Base-by-base conservation (phyloP, 208 protist species). In the Trypanosoma vivax region DNA sequence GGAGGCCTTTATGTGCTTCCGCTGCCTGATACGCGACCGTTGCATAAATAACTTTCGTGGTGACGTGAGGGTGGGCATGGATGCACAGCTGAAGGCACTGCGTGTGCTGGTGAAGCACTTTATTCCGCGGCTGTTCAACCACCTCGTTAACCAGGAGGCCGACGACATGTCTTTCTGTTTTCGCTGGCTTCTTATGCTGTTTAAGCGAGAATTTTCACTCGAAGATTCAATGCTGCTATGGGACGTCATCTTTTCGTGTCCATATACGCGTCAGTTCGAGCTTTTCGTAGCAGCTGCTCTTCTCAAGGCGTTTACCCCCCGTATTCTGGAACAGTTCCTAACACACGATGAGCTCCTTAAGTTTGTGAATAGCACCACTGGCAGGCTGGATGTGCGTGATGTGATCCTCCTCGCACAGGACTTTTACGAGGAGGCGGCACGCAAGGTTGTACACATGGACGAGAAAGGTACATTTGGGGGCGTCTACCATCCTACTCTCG, bases 151-250 rank as follows among this genome's bases (percentile, higher is more conserved):
- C 29, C 24, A 53, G 11, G 39, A 72, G 16, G 67, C 67, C 33
- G 57, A 79, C 24, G 85, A 92, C 40, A 88, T 94, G 65, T 75
- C 56, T 16, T 93, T 95, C 46, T 94, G 84, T 58, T 90, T 95
- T 59, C 76, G 88, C 28, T 95, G 88, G 83, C 28, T 94, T 4
- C 59, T 95, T 14, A 76, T 92, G 41, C 47, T 65, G 23, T 95
- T 90, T 67, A 94, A 95, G 60, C 65, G 88, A 24, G 88, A 94
- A 59, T 83, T 93, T 25, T 39, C 60, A n/a, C 29, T 86, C 18
- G 53, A 63, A 11, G 79, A 90, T 35, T 60, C 66, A 28, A 78
- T 85, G 64, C 68, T 66, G n/a, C 65, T 96, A 6, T 96, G 90
- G 88, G 90, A 96, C 47, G 76, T 79, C 2, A 50, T 96, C 24